Evolutionary conservation across 179 eudicot species (phyloP).

Genomic region (Carnegiea gigantea): DNA sequence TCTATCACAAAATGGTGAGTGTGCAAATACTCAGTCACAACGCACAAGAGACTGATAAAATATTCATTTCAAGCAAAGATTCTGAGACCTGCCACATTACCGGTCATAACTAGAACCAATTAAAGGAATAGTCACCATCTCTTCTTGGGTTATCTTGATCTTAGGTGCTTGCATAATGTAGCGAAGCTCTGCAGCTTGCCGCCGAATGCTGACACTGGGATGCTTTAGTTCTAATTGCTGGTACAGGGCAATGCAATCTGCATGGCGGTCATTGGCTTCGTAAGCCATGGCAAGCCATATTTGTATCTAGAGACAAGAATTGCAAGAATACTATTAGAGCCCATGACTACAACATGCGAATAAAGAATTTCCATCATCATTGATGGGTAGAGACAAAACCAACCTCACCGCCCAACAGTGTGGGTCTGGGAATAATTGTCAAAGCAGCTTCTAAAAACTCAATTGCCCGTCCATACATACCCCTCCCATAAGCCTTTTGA

Average conservation of each 20-base stretch:
- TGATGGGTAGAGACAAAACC: slow-evolving; percentile 37
- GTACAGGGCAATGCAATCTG: slow-evolving; percentile 82
- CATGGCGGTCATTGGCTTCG: slow-evolving; percentile 86
- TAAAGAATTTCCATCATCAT: slow-evolving; percentile 13
- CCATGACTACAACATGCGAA: not conserved
- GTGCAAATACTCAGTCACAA: not conserved
- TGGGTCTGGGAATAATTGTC: slow-evolving; percentile 87
- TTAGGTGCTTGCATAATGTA: slow-evolving; percentile 82
- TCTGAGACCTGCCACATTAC: slow-evolving; percentile 37
- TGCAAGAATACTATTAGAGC: not conserved
- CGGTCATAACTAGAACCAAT: slow-evolving; percentile 93
- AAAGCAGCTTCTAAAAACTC: slow-evolving; percentile 94
- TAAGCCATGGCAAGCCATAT: slow-evolving; percentile 99
- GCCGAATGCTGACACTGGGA: slow-evolving; percentile 71
- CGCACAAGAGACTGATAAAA: not conserved
- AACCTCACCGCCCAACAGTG: slow-evolving; percentile 97
- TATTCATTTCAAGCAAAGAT: not conserved
- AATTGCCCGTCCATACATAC: slow-evolving; percentile 83
- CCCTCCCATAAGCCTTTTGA: slow-evolving; percentile 94
- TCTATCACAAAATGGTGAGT: not conserved
- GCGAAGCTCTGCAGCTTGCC: slow-evolving; percentile 74
- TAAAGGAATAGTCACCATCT: slow-evolving; percentile 94
- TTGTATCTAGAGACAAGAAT: slow-evolving; percentile 68
- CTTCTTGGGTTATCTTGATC: slow-evolving; percentile 86
- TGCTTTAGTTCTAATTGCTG: slow-evolving; percentile 66